Conservation (phyloP, 495 filamentous ascomycete genomes). For the Haplographium delicatum region DNA sequence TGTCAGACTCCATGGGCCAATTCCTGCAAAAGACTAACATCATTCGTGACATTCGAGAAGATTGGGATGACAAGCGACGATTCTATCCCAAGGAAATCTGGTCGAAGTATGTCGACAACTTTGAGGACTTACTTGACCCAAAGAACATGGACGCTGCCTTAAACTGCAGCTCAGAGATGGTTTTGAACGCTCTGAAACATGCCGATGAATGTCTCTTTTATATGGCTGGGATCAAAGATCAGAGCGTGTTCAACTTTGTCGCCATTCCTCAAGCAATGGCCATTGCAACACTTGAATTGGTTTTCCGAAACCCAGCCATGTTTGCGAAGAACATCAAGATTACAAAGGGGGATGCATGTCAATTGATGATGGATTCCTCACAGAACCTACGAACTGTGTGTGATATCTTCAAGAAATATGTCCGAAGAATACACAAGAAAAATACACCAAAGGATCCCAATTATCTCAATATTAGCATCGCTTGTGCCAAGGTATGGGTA, state of each 20-base stretch:
- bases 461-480: constrained; percentile 86
- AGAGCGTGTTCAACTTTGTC: constrained; percentile 99
- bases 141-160: constrained; percentile 75
- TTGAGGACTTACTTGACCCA: constrained; percentile 82
- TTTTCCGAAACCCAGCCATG: constrained; percentile 87
- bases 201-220: constrained; percentile 95
- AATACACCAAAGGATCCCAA: constrained; percentile 92
- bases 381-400: constrained; percentile 80
- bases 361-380: constrained; percentile 85
- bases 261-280: constrained; percentile 99
- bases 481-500: constrained; percentile 72
- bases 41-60: constrained; percentile 90
- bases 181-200: constrained; percentile 79
- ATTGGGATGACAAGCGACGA: constrained; percentile 75
- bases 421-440: constrained; percentile 83
- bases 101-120: constrained; percentile 86
- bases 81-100: constrained; percentile 97
- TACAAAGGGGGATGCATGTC: constrained; percentile 88
- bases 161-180: constrained; percentile 91
- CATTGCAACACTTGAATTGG: constrained; percentile 85
- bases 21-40: constrained; percentile 99
- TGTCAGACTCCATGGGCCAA: constrained; percentile 94
- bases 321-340: constrained; percentile 92
- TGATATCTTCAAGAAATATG: constrained; percentile 70
- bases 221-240: constrained; percentile 90